Evolutionary conservation across 805 yeast species (phyloP).

Genomic region (Debaryomyces hansenii): DNA sequence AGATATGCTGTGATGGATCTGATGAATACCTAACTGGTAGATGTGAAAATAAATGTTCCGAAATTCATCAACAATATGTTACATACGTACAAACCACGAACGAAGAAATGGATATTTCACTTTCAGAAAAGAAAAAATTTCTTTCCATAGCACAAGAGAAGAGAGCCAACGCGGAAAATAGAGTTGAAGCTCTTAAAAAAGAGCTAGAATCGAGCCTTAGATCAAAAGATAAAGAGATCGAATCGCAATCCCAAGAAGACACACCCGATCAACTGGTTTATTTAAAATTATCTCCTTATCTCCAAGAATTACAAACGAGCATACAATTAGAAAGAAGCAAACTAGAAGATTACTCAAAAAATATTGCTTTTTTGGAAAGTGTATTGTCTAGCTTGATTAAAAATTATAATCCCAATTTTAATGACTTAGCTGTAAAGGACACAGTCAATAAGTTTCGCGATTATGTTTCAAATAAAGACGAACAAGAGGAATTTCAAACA

Average conservation of each 20-base stretch:
- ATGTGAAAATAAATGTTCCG: slow-evolving; percentile 59
- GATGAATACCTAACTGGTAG: slow-evolving; percentile 60
- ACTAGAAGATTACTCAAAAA: slow-evolving; percentile 11
- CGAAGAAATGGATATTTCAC: slow-evolving; percentile 22
- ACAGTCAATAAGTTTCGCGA: slow-evolving; percentile 59
- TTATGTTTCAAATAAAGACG: slow-evolving; percentile 41
- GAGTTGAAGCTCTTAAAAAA: background rate
- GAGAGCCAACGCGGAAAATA: background rate
- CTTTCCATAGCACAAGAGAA: slow-evolving; percentile 15
- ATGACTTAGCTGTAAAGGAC: slow-evolving; percentile 81
- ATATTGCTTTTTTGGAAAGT: slow-evolving; percentile 37
- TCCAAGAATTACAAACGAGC: slow-evolving; percentile 9
- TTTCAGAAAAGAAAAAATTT: slow-evolving; percentile 28
- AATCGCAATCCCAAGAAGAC: background rate
- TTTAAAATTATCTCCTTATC: slow-evolving; percentile 16
- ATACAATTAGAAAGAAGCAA: slow-evolving; percentile 9
- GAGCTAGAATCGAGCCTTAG: slow-evolving; percentile 10
- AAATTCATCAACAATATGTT: slow-evolving; percentile 43
- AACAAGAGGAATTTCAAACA: slow-evolving; percentile 1
- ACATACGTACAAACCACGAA: slow-evolving; percentile 8
- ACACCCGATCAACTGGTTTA: slow-evolving; percentile 11
- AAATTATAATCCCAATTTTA: slow-evolving; percentile 79
- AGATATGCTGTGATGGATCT: slow-evolving; percentile 88
- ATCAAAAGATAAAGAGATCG: background rate
- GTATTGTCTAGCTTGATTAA: slow-evolving; percentile 50